Base-by-base conservation (phyloP, 1,139 yeast genomes). In the Magnusiomyces sp. region DNA sequence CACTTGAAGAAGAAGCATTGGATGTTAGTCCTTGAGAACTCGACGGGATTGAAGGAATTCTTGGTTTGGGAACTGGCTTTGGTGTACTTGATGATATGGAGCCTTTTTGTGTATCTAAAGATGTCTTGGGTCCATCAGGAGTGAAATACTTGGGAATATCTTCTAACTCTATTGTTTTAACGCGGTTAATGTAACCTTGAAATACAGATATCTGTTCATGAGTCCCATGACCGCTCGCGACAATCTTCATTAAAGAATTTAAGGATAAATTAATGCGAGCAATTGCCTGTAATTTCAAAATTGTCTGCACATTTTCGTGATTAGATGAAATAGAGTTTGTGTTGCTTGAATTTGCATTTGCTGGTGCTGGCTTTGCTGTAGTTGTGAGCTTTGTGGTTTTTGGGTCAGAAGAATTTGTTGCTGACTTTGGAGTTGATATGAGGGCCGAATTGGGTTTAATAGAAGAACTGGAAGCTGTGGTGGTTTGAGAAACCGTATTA, bases 161-260 rank as follows among this genome's bases (percentile, higher is more conserved):
- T 31, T 71, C 64, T 53, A 73, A 80, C 1, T 92, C 90, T 87
- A 86, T 83, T 36, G 77, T 80, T 53, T 83, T 74, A 0, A 96
- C 96, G 47, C 81, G 72, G 52, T 73, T 59, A 50, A 89, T 87
- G 59, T 83, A 85, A n/a, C 77, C 81, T 64, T 88, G 95, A 63
- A 89, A 89, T 40, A 79, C 79, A 36, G 77, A 71, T 23, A 90
- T 83, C 62, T 88, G 92, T 7, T 75, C 80, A 1, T 78, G 75
- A 0, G 80, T 65, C 0, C 96, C 95, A 32, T 72, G 73, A 1
- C 95, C 95, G 54, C 81, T 76, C 0, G 97, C 96, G 1, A 90
- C 95, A 5, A 74, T 75, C 55, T 81, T 80, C 96, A 90, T 88
- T 49, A 90, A 68, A 1, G 75, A 69, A 57, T 80, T 83, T 48